Evolutionary conservation across 805 yeast genomes (phyloP), one percentile per base, ranked within the genome.

Genomic region (Saccharomycopsis sp.): DNA sequence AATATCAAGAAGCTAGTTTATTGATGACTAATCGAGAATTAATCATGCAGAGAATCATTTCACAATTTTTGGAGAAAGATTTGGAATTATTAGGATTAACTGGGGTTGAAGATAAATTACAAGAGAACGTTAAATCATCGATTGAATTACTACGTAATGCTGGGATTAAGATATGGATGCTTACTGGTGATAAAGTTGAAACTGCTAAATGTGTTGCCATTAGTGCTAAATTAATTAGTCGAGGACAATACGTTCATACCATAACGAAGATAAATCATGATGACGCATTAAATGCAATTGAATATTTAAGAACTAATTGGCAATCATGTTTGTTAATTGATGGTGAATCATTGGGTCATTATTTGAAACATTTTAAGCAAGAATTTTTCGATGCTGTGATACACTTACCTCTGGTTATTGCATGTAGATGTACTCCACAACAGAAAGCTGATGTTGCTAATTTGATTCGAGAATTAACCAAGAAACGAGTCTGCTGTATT

Each of bases 131-230:
- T 40, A 90, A 90, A 63, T 74, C 94, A 0, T 86, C 96, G 0
- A 80, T 93, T 47, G 99, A 93, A 66, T 70, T 89, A 28, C 70
- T 93, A 53, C 75, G 98, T 54, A 93, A 94, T 64, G 99, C 97
- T 0, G 98, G 97, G 3, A 78, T 94, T 45, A 89, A 89, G 56
- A 93, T 93, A 41, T 93, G 99, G 99, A 94, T 93, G 98, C 68
- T 93, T 39, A 93, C 99, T 0, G 99, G 99, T 54, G 99, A 93
- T 62, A 93, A 93, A 61, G 97, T 93, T 4, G 99, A 93, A 65
- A 93, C 99, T 0, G 98, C 98, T 1, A 78, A 88, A 49, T 93
- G 98, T 72, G 97, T 93, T 32, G 88, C 97, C 17, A 85, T 94
- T n/a, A 85, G 96, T 61, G 93, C 97, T 26, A 82, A 89, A 57